phyloP scores from a whole-genome alignment of 2,329 filamentous ascomycete species.

The Thelonectria rubi region DNA sequence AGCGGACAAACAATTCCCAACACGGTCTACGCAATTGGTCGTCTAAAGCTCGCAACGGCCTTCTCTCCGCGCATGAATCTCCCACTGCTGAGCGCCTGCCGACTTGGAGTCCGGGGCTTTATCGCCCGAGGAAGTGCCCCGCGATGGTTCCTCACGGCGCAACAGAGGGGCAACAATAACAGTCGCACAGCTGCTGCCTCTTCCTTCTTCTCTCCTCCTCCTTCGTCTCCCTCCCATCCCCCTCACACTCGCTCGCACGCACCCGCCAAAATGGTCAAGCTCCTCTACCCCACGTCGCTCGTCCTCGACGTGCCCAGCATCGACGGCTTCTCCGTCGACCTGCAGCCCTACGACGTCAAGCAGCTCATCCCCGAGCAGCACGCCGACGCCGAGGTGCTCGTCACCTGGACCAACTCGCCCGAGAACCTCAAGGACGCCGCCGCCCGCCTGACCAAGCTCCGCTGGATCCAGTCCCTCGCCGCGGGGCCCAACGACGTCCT shows the following conservation, averaged over 20 bases:
- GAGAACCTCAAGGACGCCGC: constrained; percentile 68
- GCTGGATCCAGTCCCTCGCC: constrained; percentile 73
- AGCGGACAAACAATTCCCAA: constrained; percentile 3
- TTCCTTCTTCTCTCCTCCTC: neutral
- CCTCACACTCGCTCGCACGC: neutral
- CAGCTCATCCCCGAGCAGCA: constrained; percentile 64
- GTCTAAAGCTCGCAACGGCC: constrained; percentile 19
- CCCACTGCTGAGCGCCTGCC: constrained; percentile 21
- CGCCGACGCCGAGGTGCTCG: constrained; percentile 66
- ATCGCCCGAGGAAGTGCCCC: constrained; percentile 25
- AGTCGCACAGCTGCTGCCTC: neutral
- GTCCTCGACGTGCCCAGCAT: constrained; percentile 63
- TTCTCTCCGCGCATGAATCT: constrained; percentile 36
- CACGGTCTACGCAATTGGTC: constrained; percentile 19
- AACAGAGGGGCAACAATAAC: neutral
- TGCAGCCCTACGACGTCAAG: constrained; percentile 69
- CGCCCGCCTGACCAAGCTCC: constrained; percentile 62
- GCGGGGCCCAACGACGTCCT: constrained; percentile 74
- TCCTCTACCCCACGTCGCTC: constrained; percentile 73
- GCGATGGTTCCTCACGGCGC: constrained; percentile 1
- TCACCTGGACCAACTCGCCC: constrained; percentile 69
- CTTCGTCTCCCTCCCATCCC: no score
- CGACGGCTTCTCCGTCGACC: constrained; percentile 65
- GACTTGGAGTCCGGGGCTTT: constrained; percentile 13
- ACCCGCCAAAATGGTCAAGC: constrained; percentile 61